phyloP scores from a whole-genome alignment of 2,329 filamentous ascomycete genomes.

The Pseudohalonectria lignicola region DNA sequence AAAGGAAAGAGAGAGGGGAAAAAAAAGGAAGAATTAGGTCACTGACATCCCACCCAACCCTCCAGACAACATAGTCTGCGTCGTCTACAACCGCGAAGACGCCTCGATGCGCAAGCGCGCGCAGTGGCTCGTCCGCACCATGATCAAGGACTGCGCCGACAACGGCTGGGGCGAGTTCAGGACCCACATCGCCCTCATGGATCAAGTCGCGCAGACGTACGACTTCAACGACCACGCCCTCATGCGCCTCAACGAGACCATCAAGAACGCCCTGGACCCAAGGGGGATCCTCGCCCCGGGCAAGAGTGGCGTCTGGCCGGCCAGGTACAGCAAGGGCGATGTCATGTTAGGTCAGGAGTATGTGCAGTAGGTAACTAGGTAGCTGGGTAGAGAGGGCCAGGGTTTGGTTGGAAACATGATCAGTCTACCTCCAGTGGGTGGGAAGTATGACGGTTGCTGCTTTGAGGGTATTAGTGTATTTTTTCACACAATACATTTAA shows the following conservation, averaged over 20 bases:
- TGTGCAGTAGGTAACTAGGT: background rate
- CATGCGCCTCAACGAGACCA: slow-evolving; percentile 23
- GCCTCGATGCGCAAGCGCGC: slow-evolving; percentile 15
- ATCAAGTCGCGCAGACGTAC: slow-evolving; percentile 26
- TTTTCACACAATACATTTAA: too few relatives aligned
- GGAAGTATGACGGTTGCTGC: too few relatives aligned
- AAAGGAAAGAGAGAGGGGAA: too few relatives aligned
- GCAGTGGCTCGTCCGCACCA: slow-evolving; percentile 19
- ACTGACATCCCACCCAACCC: too few relatives aligned
- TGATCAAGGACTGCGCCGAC: slow-evolving; percentile 21
- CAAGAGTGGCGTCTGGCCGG: slow-evolving; percentile 32
- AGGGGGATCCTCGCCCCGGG: slow-evolving; percentile 34
- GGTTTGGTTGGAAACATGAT: too few relatives aligned
- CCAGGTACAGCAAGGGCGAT: slow-evolving; percentile 7
- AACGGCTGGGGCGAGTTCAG: slow-evolving; percentile 27
- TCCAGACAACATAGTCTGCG: slow-evolving; percentile 6
- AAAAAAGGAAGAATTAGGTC: too few relatives aligned
- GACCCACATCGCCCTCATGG: slow-evolving; percentile 26
- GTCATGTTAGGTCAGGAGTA: background rate
- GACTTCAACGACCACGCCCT: slow-evolving; percentile 23
- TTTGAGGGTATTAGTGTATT: too few relatives aligned
- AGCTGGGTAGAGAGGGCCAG: background rate
- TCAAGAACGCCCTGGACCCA: slow-evolving; percentile 27
- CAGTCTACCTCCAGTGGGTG: too few relatives aligned
- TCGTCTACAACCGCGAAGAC: slow-evolving; percentile 29